Evolutionary conservation across 1,284 basidiomycete species (phyloP).

Genomic region (Blastosporella zonata): DNA sequence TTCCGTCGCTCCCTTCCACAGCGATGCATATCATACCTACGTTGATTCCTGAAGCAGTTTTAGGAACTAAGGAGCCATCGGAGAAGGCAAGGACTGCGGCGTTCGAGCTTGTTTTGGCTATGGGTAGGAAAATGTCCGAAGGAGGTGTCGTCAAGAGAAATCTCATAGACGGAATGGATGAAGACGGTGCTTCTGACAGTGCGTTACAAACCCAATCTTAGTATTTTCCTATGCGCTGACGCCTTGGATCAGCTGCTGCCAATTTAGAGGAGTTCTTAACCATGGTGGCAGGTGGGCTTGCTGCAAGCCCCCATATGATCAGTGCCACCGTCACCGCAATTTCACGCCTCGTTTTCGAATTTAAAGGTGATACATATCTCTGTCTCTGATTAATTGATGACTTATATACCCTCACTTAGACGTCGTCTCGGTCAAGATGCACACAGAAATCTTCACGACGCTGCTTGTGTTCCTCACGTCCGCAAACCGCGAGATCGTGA

Average conservation of each 20-base stretch:
- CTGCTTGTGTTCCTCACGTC: slow-evolving; percentile 89
- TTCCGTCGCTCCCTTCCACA: slow-evolving; percentile 67
- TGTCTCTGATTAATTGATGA: background rate
- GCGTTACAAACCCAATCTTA: slow-evolving; percentile 22
- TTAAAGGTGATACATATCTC: slow-evolving; percentile 63
- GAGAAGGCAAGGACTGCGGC: slow-evolving; percentile 89
- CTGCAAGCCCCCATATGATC: slow-evolving; percentile 96
- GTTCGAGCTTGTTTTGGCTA: slow-evolving; percentile 87
- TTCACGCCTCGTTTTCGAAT: slow-evolving; percentile 94
- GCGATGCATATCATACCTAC: slow-evolving; percentile 85
- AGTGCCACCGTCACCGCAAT: slow-evolving; percentile 95
- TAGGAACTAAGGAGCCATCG: slow-evolving; percentile 98
- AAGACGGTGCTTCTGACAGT: slow-evolving; percentile 62
- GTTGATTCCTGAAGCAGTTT: slow-evolving; percentile 90
- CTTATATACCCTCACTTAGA: slow-evolving; percentile 41
- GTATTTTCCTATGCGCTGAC: slow-evolving; percentile 1
- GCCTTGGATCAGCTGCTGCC: slow-evolving; percentile 55
- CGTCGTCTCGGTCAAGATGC: slow-evolving; percentile 71
- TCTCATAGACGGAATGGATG: slow-evolving; percentile 80
- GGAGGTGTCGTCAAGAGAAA: slow-evolving; percentile 84
- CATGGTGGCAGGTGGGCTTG: slow-evolving; percentile 95
- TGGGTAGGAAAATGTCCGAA: slow-evolving; percentile 90
- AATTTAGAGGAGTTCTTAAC: slow-evolving; percentile 92
- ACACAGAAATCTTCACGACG: slow-evolving; percentile 84
- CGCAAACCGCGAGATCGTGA: slow-evolving; percentile 96